A percentile compares a stretch with the other conserved stretches of the same genome.
Evolutionary conservation across 2,329 filamentous ascomycete species (phyloP).

Genomic region (Ilyonectria robusta): DNA sequence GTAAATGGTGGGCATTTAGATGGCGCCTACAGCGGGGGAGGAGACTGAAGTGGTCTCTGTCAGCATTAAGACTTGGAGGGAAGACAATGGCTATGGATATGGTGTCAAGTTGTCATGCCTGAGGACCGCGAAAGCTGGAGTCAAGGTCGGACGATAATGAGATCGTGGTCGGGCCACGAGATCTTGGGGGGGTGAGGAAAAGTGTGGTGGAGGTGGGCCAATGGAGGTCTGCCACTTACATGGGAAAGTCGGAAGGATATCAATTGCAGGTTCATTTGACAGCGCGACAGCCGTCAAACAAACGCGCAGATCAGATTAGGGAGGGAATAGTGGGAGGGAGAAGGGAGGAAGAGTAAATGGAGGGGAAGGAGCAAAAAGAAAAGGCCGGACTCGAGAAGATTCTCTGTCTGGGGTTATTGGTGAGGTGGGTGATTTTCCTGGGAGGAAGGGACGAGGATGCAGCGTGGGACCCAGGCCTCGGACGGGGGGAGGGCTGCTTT

Average conservation of each 20-base stretch:
- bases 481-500: slow-evolving; percentile 49
- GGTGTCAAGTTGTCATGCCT: slow-evolving; percentile 37
- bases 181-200: slow-evolving; percentile 40
- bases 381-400: slow-evolving; percentile 39
- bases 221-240: slow-evolving; percentile 64
- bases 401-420: slow-evolving; percentile 43
- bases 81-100: slow-evolving; percentile 3
- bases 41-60: slow-evolving; percentile 57
- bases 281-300: slow-evolving; percentile 87
- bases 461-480: slow-evolving; percentile 38
- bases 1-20: slow-evolving; percentile 91
- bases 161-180: slow-evolving; percentile 47
- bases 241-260: slow-evolving; percentile 71
- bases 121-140: slow-evolving; percentile 39
- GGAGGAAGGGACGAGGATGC: slow-evolving; percentile 43
- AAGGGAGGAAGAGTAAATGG: slow-evolving; percentile 34
- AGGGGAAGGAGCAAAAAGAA: slow-evolving; percentile 41
- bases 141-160: slow-evolving; percentile 46
- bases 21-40: slow-evolving; percentile 72
- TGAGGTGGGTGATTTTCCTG: slow-evolving; percentile 34
- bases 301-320: slow-evolving; percentile 76
- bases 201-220: slow-evolving; percentile 39
- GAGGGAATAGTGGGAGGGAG: slow-evolving; percentile 39
- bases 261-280: slow-evolving; percentile 99
- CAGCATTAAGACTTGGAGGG: slow-evolving; percentile 40